Base-by-base conservation (phyloP, 495 filamentous ascomycete genomes). In the Ascodesmis nigricans region DNA sequence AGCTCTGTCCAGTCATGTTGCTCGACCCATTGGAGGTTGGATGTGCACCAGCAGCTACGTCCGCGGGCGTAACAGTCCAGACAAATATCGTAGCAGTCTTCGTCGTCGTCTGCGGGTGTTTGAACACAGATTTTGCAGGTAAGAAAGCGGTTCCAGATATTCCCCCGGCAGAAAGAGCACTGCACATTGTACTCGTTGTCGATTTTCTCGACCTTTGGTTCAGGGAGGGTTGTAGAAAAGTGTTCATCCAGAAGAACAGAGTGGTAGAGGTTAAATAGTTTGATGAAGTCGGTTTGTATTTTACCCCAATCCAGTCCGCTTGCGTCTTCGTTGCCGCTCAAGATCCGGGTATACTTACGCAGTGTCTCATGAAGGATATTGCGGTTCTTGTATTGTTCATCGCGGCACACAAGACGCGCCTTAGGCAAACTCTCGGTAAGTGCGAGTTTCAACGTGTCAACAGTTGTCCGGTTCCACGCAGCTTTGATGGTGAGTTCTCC, bases 321-420 rank as follows among this genome's bases (percentile, higher is more conserved):
- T 17, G 54, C 52, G 8, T 53, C 33, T n/a, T 48, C 15, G 10
- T 4, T 15, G 11, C 35, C 35, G 11, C 38, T 46, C 7, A 93
- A 63, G 27, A 78, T 56, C 2, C 56, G 54, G 21, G 71, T 74
- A 41, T 92, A 93, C 35, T 76, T 76, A 1, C 71, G 58, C 6
- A 93, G 61, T 0, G 80, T 74, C 52, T 70, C 87, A 49, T 75
- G 91, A 18, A 93, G 64, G 39, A 95, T 93, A 11, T 83, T 77
- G 48, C 92, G 92, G 58, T 84, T 91, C 53, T 95, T 97, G 61
- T 97, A 97, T 51, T 92, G 80, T 46, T 97, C 87, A 41, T 97
- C 87, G n/a, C 87, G 80, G 50, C 87, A 93, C 19, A 95, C 82
- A 46, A 91, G 67, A 15, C 81, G 65, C 3, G 84, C 78, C 38